These are phyloP conservation scores for Stenogyne calaminthoides DNA, from an alignment of 305 asterid genomes.

Conservation along the genomic window DNA sequence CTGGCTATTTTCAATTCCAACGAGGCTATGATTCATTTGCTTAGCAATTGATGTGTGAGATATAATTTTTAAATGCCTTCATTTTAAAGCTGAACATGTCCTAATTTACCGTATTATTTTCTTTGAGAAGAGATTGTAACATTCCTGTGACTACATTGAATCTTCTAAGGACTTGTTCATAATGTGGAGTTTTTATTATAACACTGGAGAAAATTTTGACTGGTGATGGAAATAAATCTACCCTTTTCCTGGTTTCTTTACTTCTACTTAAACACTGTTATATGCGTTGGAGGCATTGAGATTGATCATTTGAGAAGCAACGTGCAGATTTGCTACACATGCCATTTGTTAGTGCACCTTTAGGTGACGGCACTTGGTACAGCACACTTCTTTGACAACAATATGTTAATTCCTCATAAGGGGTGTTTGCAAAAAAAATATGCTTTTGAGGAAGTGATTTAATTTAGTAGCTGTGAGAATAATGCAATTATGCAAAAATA, in stretches of 20 bases:
- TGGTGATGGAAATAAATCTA: background rate
- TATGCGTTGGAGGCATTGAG: conserved; percentile 5
- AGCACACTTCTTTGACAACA: background rate
- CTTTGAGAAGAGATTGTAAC: conserved; percentile 3
- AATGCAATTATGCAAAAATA: no score
- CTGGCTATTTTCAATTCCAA: conserved; percentile 3
- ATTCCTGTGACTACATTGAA: background rate
- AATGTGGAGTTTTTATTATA: conserved; percentile 3
- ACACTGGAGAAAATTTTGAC: background rate
- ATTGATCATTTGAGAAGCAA: conserved; percentile 13
- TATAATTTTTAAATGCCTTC: conserved; percentile 15
- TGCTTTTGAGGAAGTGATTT: no score
- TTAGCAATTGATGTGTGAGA: conserved; percentile 21
- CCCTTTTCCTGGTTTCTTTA: background rate
- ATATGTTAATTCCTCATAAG: conserved; percentile 8
- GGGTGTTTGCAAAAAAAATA: no score
- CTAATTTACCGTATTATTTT: conserved; percentile 18
- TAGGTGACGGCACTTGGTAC: background rate
- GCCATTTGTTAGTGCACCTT: conserved; percentile 6
- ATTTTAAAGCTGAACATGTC: conserved; percentile 17
- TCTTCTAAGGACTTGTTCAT: background rate
- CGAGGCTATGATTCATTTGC: background rate
- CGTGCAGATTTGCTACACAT: background rate
- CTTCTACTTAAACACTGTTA: conserved; percentile 6
- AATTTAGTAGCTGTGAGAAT: no score